phyloP scores from a whole-genome alignment of 2,329 filamentous ascomycete genomes.

The Parastagonospora avenae region DNA sequence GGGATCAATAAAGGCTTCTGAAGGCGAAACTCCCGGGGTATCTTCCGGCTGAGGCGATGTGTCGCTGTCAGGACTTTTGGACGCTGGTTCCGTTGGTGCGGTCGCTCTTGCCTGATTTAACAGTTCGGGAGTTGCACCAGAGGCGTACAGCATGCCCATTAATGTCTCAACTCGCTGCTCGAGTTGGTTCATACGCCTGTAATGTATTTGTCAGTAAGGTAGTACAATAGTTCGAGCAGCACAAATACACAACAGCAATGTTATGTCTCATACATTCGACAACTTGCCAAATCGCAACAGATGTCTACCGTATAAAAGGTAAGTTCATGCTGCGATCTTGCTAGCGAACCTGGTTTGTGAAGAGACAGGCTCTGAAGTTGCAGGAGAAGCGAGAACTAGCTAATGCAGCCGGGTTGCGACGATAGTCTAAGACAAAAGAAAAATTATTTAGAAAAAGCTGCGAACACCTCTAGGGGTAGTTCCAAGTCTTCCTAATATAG shows the following conservation, averaged over 20 bases:
- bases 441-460: too few relatives aligned
- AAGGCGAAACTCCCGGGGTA: background rate
- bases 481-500: too few relatives aligned
- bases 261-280: background rate
- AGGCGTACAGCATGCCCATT: slow-evolving; percentile 17
- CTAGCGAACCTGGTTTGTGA: too few relatives aligned
- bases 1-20: too few relatives aligned
- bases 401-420: too few relatives aligned
- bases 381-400: too few relatives aligned
- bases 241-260: background rate
- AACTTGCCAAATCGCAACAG: too few relatives aligned
- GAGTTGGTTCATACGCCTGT: slow-evolving; percentile 29
- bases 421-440: too few relatives aligned
- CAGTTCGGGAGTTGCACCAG: slow-evolving; percentile 4
- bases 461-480: too few relatives aligned
- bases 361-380: too few relatives aligned
- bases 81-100: background rate
- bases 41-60: background rate
- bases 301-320: too few relatives aligned
- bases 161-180: slow-evolving; percentile 32
- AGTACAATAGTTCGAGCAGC: background rate
- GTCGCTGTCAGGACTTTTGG: background rate
- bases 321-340: too few relatives aligned
- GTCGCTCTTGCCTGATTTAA: background rate
- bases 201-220: background rate